phyloP scores from a whole-genome alignment of 2,329 filamentous ascomycete species.

The Zymoseptoria ardabiliae region DNA sequence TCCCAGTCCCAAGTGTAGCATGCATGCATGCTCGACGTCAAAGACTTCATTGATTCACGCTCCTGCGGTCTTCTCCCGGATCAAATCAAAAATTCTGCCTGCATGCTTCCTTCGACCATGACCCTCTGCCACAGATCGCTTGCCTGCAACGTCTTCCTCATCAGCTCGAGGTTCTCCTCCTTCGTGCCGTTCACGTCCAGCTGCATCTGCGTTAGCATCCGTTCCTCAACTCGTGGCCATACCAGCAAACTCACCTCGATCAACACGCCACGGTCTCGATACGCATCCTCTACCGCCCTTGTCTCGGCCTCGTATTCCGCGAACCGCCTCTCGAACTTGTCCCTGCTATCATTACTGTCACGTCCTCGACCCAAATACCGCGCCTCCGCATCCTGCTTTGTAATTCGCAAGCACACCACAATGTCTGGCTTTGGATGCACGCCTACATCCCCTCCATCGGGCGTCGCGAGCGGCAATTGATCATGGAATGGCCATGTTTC shows the following conservation, averaged over 20 bases:
- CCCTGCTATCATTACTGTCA: background rate
- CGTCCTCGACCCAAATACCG: background rate
- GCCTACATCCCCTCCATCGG: background rate
- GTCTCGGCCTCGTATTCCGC: conserved; percentile 3
- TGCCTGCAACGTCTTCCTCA: background rate
- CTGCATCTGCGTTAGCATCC: background rate
- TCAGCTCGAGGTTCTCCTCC: background rate
- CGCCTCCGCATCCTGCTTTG: background rate
- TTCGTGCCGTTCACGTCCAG: background rate
- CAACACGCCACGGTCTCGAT: background rate
- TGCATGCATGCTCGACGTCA: too few species aligned
- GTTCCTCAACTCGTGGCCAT: background rate
- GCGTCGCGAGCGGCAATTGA: background rate
- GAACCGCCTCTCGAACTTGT: conserved; percentile 6
- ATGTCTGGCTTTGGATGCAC: background rate
- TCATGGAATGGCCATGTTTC: background rate
- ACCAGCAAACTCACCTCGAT: conserved; percentile 1
- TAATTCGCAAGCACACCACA: conserved; percentile 1
- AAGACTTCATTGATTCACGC: too few species aligned
- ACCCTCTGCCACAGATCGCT: background rate
- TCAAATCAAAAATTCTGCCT: background rate
- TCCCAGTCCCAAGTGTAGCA: too few species aligned
- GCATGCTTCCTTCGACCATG: background rate
- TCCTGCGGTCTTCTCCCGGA: background rate
- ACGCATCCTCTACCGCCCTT: background rate